These are phyloP conservation scores for Pinus taeda DNA, from an alignment of 75 land plant genomes.

Conservation along the genomic window DNA sequence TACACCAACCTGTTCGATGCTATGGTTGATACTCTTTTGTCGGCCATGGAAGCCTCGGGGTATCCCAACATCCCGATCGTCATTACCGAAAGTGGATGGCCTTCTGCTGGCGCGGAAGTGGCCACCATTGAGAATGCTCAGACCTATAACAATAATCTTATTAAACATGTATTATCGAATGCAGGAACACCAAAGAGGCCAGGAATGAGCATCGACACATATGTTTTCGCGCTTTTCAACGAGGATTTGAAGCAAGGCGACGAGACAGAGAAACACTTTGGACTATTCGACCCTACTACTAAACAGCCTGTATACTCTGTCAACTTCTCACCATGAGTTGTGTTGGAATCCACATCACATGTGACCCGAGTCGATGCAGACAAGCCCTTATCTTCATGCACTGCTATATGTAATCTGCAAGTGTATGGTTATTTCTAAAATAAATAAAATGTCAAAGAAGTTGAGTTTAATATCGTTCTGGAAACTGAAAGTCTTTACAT, in stretches of 20 bases:
- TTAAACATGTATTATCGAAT: slow-evolving; percentile 11
- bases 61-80: slow-evolving; percentile 34
- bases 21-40: slow-evolving; percentile 52
- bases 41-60: slow-evolving; percentile 39
- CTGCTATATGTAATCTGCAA: too few relatives aligned
- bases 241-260: slow-evolving; percentile 58
- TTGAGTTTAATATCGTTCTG: too few relatives aligned
- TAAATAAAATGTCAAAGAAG: too few relatives aligned
- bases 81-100: slow-evolving; percentile 83
- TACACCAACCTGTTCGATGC: slow-evolving; percentile 73
- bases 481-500: too few relatives aligned
- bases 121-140: slow-evolving; percentile 57
- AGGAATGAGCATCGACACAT: slow-evolving; percentile 25
- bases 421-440: too few relatives aligned
- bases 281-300: slow-evolving; percentile 48
- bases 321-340: not conserved
- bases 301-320: slow-evolving; percentile 13
- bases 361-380: too few relatives aligned
- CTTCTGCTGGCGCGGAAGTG: slow-evolving; percentile 68
- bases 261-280: slow-evolving; percentile 51
- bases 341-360: too few relatives aligned
- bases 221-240: slow-evolving; percentile 69
- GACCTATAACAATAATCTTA: slow-evolving; percentile 36
- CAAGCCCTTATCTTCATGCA: too few relatives aligned
- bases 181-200: slow-evolving; percentile 63